Base-by-base conservation (phyloP, 305 asterid species). In the Fraxinus xanthoxyloides region DNA sequence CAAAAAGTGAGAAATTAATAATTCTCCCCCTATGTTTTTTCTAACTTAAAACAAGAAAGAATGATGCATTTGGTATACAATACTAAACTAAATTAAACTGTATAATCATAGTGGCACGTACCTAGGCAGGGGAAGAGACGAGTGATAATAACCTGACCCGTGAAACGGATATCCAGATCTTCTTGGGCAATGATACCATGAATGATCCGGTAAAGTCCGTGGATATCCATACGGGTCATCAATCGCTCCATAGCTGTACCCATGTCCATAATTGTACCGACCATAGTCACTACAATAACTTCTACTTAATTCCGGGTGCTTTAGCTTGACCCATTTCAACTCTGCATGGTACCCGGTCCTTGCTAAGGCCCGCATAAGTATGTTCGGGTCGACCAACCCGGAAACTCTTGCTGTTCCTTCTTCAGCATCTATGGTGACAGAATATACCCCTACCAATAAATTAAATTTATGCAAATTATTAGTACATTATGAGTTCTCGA, bases 341-440 rank as follows among this genome's bases (percentile, higher is more conserved):
- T 46, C 19, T 13, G 56, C 19, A 46, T 46, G 56, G 19, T 13
- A 46, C 56, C 19, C 56, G 6, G 19, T 46, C 19, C 56, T 13
- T 13, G 56, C 56, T 13, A 13, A 13, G n/a, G 19, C 19, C 5
- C 19, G 77, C 80, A 89, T 7, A 5, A 90, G 87, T 4, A 86
- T 26, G 80, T 90, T 88, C 12, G 92, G 97, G 7, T 89, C 92
- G 9, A 89, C 93, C 79, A 88, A 0, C 87, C 93, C 94, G 2
- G 54, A 84, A 24, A 91, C 48, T 56, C 46, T 79, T 0, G 78
- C 87, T 8, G 79, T 12, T 10, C 92, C 95, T 72, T 84, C 82
- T 5, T 86, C 86, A 13, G 87, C 80, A 82, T 87, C 89, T 46
- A 90, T 85, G 34, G 80, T 81, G 2, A 91, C 82, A n/a, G 90